A percentile compares a stretch with the other conserved stretches of the same genome.
Evolutionary conservation across 805 yeast species (phyloP).

Genomic region (Ascoidea tarda): DNA sequence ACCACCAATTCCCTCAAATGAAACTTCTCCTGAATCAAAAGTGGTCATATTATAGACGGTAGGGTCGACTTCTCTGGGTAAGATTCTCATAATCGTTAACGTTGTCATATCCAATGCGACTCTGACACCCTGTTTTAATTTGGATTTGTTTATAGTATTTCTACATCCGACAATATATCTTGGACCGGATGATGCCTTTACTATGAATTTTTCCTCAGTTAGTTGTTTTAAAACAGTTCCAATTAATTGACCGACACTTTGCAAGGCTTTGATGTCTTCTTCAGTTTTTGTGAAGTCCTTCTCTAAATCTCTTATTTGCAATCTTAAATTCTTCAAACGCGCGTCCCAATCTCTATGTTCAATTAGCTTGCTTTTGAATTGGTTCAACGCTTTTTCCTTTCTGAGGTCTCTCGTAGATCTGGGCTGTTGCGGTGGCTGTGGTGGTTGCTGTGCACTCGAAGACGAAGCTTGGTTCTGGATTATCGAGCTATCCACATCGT

Average conservation of each 20-base stretch:
- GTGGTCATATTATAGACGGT: constrained; percentile 96
- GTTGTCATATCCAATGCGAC: constrained; percentile 98
- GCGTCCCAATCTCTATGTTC: constrained; percentile 96
- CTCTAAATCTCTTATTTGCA: constrained; percentile 73
- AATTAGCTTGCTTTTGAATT: constrained; percentile 70
- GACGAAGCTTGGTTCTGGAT: constrained; percentile 6
- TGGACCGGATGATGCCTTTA: constrained; percentile 94
- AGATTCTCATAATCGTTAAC: constrained; percentile 88
- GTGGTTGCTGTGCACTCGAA: constrained; percentile 13
- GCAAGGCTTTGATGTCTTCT: constrained; percentile 92
- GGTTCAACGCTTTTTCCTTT: constrained; percentile 62
- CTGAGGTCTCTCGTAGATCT: constrained; percentile 42
- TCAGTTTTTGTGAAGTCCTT: constrained; percentile 85
- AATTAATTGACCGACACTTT: constrained; percentile 91
- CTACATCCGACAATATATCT: constrained; percentile 96
- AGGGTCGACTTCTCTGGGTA: constrained; percentile 98
- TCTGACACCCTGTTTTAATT: constrained; percentile 83
- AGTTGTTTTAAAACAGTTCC: constrained; percentile 95
- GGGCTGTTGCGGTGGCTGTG: constrained; percentile 11
- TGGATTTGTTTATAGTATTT: constrained; percentile 74
- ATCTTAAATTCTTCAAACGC: constrained; percentile 68
- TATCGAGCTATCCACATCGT: constrained; percentile 15
- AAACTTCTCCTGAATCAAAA: constrained; percentile 93
- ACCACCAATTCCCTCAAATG: constrained; percentile 94
- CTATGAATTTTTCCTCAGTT: constrained; percentile 89